Base-by-base conservation (phyloP, 169 alveolate species). In the Eimeria maxima region DNA sequence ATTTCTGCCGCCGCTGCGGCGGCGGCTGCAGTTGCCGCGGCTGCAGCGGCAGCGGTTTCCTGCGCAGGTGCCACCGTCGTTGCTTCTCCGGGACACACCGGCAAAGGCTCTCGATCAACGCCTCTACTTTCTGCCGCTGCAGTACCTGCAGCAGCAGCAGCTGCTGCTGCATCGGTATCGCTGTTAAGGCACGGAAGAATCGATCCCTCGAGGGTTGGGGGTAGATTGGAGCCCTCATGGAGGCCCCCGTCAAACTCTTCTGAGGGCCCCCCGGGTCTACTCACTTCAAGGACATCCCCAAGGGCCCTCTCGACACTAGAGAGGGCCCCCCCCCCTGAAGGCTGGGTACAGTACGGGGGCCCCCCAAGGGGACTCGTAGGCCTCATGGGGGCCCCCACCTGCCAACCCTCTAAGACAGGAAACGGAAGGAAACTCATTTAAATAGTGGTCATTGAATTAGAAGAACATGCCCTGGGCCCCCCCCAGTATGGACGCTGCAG, bases 111-210 rank as follows among this genome's bases (percentile, higher is more conserved):
- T 18, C 18, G 84, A 20, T 73, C n/a, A 6, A 50, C 89, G 16
- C 27, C 89, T 11, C 38, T 38, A 44, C 33, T 38, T 78, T 7
- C 89, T 78, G 89, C 65, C 45, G 89, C n/a, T n/a, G n/a, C n/a
- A n/a, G n/a, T n/a, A n/a, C n/a, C n/a, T n/a, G n/a, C n/a, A n/a
- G n/a, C n/a, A n/a, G n/a, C n/a, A n/a, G n/a, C n/a, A n/a, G n/a
- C 44, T 42, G 13, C 89, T 45, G 65, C 16, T 27, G 89, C 69
- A 44, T 20, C n/a, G 57, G 84, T 44, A n/a, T n/a, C n/a, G n/a
- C n/a, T n/a, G n/a, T n/a, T n/a, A n/a, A n/a, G n/a, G n/a, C n/a
- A n/a, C n/a, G n/a, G n/a, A n/a, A n/a, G n/a, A n/a, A n/a, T n/a
- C n/a, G n/a, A n/a, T n/a, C n/a, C n/a, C n/a, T n/a, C n/a, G n/a